Evolutionary conservation across 2,329 filamentous ascomycete species (phyloP).

Genomic region (Claviceps pazoutovae): DNA sequence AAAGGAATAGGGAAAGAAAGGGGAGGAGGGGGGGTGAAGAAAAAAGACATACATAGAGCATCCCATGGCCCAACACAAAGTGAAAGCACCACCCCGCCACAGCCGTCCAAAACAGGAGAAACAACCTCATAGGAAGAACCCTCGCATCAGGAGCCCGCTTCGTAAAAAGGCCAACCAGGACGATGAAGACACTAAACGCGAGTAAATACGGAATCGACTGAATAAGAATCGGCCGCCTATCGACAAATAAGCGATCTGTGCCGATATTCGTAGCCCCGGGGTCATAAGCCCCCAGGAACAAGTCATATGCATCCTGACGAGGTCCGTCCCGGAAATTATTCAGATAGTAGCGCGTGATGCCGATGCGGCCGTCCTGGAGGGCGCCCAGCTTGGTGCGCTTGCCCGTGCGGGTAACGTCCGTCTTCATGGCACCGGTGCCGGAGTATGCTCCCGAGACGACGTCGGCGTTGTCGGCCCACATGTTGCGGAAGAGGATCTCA

Average conservation of each 20-base stretch:
- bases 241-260: slow-evolving; percentile 62
- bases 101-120: slow-evolving; percentile 63
- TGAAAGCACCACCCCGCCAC: slow-evolving; percentile 57
- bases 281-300: slow-evolving; percentile 80
- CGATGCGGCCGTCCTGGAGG: slow-evolving; percentile 76
- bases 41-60: slow-evolving; percentile 69
- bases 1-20: background rate
- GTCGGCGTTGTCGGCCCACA: slow-evolving; percentile 98
- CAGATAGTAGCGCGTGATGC: slow-evolving; percentile 72
- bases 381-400: slow-evolving; percentile 74
- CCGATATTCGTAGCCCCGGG: slow-evolving; percentile 60
- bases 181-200: slow-evolving; percentile 72
- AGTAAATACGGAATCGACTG: slow-evolving; percentile 90
- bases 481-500: slow-evolving; percentile 84
- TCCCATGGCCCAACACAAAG: slow-evolving; percentile 74
- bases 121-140: slow-evolving; percentile 68
- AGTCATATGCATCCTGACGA: slow-evolving; percentile 85
- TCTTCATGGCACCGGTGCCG: slow-evolving; percentile 94
- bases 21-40: background rate
- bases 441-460: slow-evolving; percentile 87
- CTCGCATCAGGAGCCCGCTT: slow-evolving; percentile 56
- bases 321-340: slow-evolving; percentile 96
- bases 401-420: slow-evolving; percentile 90
- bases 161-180: slow-evolving; percentile 62
- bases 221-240: slow-evolving; percentile 72